phyloP scores from a whole-genome alignment of 2,329 filamentous ascomycete species.

The Diaporthe sp. region DNA sequence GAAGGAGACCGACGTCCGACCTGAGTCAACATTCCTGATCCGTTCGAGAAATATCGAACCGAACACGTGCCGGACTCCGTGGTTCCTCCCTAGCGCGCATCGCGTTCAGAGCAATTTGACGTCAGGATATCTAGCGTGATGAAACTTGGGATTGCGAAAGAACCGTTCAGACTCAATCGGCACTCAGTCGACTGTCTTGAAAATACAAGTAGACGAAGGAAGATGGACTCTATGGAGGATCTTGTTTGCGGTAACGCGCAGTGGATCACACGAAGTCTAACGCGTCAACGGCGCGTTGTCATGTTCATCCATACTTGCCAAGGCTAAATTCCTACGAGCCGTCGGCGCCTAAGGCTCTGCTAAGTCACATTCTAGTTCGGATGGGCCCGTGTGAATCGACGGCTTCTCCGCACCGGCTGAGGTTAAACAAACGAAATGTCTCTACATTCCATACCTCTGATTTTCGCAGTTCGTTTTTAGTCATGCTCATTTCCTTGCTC shows the following conservation, averaged over 20 bases:
- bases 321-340: conserved; percentile 1
- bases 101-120: not conserved
- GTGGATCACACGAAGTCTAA: not conserved
- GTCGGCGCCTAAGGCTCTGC: not conserved
- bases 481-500: too few species aligned
- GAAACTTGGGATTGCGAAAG: not conserved
- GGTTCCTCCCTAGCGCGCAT: not conserved
- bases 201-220: not conserved
- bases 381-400: not conserved
- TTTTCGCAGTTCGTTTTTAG: too few species aligned
- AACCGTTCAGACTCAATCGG: not conserved
- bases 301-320: not conserved
- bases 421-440: not conserved
- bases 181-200: not conserved
- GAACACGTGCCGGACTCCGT: not conserved
- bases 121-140: not conserved
- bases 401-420: not conserved
- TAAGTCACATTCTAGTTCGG: not conserved
- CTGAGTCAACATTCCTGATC: conserved; percentile 12
- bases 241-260: not conserved
- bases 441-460: not conserved
- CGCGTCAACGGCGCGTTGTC: not conserved
- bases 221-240: not conserved
- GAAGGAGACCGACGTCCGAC: conserved; percentile 18
- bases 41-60: not conserved